Base-by-base conservation (phyloP, 2,329 filamentous ascomycete species). In the Amesomyces nigricolor region DNA sequence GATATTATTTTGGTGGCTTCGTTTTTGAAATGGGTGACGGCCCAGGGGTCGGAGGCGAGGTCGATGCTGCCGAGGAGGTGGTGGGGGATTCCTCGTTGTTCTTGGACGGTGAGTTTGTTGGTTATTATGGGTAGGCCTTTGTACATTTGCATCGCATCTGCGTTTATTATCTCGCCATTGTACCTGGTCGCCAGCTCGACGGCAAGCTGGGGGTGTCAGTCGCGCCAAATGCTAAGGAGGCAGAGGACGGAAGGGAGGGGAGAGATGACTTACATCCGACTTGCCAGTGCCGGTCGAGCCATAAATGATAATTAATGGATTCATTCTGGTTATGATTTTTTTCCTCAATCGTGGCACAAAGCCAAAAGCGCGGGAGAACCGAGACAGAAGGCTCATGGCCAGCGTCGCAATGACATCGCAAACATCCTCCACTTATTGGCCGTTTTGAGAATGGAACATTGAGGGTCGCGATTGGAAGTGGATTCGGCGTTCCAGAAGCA, bases 101-200 rank as follows among this genome's bases (percentile, higher is more conserved):
- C 92, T 17, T 83, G 78, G 0, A 67, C 51, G 0, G 88, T 82
- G 56, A 97, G 88, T 69, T 97, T 95, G 71, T 99, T 99, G 26
- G 94, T 99, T 63, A 97, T 92, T 61, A 97, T 86, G 5, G 94
- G 91, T 43, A 99, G 75, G 2, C 94, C 94, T 51, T 82, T 80
- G 70, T 99, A 99, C 73, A 99, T 85, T 70, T 99, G 94, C 91
- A 99, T 96, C 39, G 94, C 94, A 76, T 99, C 94, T 46, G 89
- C 89, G 68, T 99, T 99, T 73, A 99, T 91, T 51, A 99, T 82
- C 71, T 99, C 94, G 67, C 95, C 94, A 70, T 94, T 86, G 72
- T 91, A 91, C 19, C 80, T 82, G 42, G 78, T 78, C 1, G 95
- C 94, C 50, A 99, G 74, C 60, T 96, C 89, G 40, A 99, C 87